Percentiles rank a stretch among this genome's conserved stretches.
Evolutionary conservation across 164 flowering plant genomes (phyloP).

Genomic region (Tetrastigma voinierianum): DNA sequence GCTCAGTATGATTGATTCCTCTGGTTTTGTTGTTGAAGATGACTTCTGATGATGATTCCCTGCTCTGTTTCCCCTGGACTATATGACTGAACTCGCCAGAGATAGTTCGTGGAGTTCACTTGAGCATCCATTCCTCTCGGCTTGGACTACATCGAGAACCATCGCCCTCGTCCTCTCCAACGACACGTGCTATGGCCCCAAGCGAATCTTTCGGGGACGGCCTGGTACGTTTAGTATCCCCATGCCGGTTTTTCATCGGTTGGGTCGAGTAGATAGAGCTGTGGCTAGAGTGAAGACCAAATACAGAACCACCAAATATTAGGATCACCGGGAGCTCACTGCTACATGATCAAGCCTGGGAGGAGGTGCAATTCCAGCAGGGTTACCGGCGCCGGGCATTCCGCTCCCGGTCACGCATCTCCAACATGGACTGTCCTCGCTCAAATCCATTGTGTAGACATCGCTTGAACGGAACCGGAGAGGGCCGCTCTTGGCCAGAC

Average conservation of each 20-base stretch:
- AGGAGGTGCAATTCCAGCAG: conserved; percentile 87
- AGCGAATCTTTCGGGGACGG: conserved; percentile 84
- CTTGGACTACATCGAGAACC: conserved; percentile 92
- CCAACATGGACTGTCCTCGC: conserved; percentile 93
- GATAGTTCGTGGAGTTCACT: conserved; percentile 84
- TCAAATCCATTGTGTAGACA: conserved; percentile 81
- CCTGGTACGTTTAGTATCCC: conserved; percentile 89
- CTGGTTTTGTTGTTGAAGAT: too few species aligned
- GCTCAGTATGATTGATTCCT: too few species aligned
- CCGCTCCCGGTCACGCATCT: conserved; percentile 86
- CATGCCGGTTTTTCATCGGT: conserved; percentile 94
- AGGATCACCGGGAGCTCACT: conserved; percentile 84
- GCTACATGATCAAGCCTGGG: conserved; percentile 95
- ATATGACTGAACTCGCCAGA: conserved; percentile 49
- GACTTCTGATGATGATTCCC: too few species aligned
- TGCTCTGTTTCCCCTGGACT: too few species aligned
- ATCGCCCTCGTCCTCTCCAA: conserved; percentile 91
- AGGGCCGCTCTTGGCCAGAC: conserved; percentile 89
- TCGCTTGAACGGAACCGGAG: conserved; percentile 91
- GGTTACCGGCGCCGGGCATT: conserved; percentile 94
- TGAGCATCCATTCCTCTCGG: conserved; percentile 93
- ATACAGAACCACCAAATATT: conserved; percentile 94
- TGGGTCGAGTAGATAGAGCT: conserved; percentile 80
- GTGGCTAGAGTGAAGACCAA: conserved; percentile 96
- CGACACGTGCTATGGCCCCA: conserved; percentile 97